Conservation (phyloP, 495 filamentous ascomycete genomes). For the Lineolata rhizophorae region DNA sequence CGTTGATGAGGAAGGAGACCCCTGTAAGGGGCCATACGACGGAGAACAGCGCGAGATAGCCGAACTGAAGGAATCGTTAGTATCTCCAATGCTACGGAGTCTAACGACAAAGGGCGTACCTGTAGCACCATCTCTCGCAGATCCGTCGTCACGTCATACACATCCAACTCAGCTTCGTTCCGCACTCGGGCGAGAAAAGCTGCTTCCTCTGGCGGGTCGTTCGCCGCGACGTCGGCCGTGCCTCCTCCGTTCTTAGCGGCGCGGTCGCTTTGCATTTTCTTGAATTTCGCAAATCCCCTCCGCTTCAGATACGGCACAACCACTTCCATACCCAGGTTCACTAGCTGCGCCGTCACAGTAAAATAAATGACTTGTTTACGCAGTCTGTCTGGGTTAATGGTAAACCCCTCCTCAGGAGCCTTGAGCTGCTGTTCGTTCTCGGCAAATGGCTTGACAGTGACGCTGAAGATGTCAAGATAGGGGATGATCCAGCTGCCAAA, state of each 20-base stretch:
- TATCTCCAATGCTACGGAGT: too few species aligned
- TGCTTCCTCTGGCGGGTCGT: conserved; percentile 51
- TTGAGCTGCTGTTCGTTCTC: conserved; percentile 44
- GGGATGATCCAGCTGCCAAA: conserved; percentile 77
- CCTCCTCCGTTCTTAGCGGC: conserved; percentile 24
- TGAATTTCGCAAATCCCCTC: conserved; percentile 46
- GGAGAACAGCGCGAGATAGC: conserved; percentile 85
- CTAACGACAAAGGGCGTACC: too few species aligned
- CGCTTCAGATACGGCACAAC: conserved; percentile 73
- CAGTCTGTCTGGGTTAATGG: conserved; percentile 65
- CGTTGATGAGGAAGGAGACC: conserved; percentile 78
- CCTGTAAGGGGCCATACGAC: conserved; percentile 81
- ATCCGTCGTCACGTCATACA: conserved; percentile 76
- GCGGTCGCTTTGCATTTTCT: conserved; percentile 39
- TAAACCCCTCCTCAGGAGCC: conserved; percentile 37
- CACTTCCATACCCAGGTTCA: conserved; percentile 69
- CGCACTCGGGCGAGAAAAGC: conserved; percentile 62
- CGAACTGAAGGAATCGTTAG: conserved; percentile 19
- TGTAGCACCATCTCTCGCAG: conserved; percentile 92
- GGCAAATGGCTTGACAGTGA: conserved; percentile 55
- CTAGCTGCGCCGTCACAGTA: conserved; percentile 83
- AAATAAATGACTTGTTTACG: conserved; percentile 93
- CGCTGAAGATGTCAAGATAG: conserved; percentile 66
- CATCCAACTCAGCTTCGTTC: conserved; percentile 61
- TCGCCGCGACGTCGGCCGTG: conserved; percentile 12